Conservation (phyloP, 257 asterid genomes). For the Nicotiana obtusifolia region DNA sequence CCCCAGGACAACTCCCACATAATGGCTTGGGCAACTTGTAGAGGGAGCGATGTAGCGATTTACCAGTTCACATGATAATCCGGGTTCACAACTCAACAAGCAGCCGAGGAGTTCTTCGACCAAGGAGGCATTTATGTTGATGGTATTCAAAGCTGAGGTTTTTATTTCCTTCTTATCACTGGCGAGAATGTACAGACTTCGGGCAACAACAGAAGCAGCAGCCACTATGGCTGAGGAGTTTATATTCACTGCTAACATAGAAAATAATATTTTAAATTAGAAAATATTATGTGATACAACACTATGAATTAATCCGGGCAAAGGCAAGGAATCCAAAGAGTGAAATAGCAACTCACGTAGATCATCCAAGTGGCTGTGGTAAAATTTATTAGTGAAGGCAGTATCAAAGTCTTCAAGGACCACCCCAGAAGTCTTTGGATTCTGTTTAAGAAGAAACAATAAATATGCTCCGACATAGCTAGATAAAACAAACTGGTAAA, state of each 20-base stretch:
- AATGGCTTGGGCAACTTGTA: constrained; percentile 70
- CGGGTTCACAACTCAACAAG: constrained; percentile 78
- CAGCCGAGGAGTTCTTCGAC: constrained; percentile 79
- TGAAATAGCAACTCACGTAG: constrained; percentile 53
- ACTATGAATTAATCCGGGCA: constrained; percentile 7
- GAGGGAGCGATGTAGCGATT: constrained; percentile 73
- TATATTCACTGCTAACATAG: constrained; percentile 68
- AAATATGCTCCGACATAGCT: not conserved
- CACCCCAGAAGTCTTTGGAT: constrained; percentile 67
- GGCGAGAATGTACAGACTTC: constrained; percentile 74
- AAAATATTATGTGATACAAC: not conserved
- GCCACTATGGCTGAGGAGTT: constrained; percentile 77
- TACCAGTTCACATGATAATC: constrained; percentile 71
- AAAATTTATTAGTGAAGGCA: constrained; percentile 71
- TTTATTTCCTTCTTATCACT: constrained; percentile 41
- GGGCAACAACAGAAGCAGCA: constrained; percentile 90
- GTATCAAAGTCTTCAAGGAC: constrained; percentile 93
- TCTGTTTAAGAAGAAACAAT: constrained; percentile 43
- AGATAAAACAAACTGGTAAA: not conserved
- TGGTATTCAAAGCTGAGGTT: constrained; percentile 33
- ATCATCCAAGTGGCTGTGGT: constrained; percentile 95
- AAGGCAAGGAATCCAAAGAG: constrained; percentile 13
- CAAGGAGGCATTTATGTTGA: constrained; percentile 59
- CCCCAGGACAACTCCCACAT: constrained; percentile 77
- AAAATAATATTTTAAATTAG: constrained; percentile 14